Percentiles rank a stretch among this genome's conserved stretches.
Conservation (phyloP, 768 basidiomycete species). For the Pseudohyphozyma bogoriensis region DNA sequence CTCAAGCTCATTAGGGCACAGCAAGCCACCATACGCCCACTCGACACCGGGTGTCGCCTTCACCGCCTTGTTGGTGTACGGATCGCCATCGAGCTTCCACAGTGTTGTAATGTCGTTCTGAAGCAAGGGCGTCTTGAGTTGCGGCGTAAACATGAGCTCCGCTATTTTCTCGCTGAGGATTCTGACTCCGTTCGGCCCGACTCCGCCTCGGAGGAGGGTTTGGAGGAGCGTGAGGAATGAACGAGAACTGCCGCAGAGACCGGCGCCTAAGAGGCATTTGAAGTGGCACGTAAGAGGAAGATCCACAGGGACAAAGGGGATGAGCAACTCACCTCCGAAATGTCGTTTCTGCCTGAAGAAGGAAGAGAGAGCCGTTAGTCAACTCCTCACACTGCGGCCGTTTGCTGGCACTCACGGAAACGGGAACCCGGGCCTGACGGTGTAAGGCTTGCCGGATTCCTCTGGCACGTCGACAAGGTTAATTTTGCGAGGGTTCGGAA, state of each 20-base stretch:
- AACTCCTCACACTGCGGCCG: too few species aligned
- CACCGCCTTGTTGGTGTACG: not conserved
- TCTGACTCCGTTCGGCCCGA: too few species aligned
- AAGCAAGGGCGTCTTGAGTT: too few species aligned
- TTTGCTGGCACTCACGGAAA: too few species aligned
- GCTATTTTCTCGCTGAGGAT: conserved; percentile 17
- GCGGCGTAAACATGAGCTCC: conserved; percentile 22
- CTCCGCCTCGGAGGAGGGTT: conserved; percentile 29
- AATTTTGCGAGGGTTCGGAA: conserved; percentile 25
- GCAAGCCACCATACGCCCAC: conserved; percentile 2
- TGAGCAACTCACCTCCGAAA: too few species aligned
- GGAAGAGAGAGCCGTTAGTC: too few species aligned
- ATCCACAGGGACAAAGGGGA: too few species aligned
- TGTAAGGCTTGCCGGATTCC: not conserved
- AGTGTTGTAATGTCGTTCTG: not conserved
- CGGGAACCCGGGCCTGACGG: too few species aligned
- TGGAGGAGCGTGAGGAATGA: conserved; percentile 33
- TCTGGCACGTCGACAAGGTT: not conserved
- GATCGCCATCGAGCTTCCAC: not conserved
- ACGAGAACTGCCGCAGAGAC: conserved; percentile 30
- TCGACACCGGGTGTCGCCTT: not conserved
- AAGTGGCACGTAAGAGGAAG: conserved; percentile 15
- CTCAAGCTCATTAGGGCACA: not conserved
- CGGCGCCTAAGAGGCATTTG: conserved; percentile 27
- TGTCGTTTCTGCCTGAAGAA: too few species aligned